These are phyloP conservation scores for Leccinum subfulvum DNA, from an alignment of 1,284 basidiomycete species.

Conservation along the genomic window DNA sequence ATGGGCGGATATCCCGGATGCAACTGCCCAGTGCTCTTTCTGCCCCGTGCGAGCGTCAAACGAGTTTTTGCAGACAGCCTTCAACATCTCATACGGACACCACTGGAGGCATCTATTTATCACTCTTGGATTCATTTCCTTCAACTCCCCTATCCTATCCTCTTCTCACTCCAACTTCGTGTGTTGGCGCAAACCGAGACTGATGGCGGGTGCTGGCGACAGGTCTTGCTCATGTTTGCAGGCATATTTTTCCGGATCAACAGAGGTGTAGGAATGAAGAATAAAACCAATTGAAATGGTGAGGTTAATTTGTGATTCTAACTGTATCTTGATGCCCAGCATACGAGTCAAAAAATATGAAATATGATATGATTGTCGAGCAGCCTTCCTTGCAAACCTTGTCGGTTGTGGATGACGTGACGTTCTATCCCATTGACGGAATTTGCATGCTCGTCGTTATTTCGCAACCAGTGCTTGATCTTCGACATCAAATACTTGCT, in stretches of 20 bases:
- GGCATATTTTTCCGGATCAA: conserved; percentile 32
- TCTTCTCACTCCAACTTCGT: not conserved
- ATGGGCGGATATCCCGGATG: conserved; percentile 63
- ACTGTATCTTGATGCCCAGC: too few relatives aligned
- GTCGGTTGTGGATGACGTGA: too few relatives aligned
- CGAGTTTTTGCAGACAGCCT: conserved; percentile 38
- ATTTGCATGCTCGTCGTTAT: too few relatives aligned
- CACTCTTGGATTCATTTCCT: conserved; percentile 38
- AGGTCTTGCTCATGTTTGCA: conserved; percentile 32
- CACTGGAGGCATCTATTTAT: conserved; percentile 51
- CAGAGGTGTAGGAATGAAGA: not conserved
- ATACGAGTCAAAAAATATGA: too few relatives aligned
- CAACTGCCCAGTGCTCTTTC: conserved; percentile 52
- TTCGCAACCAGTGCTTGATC: too few relatives aligned
- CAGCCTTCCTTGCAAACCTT: too few relatives aligned
- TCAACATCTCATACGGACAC: conserved; percentile 48
- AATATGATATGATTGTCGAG: too few relatives aligned
- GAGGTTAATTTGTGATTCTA: too few relatives aligned
- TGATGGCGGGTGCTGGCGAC: not conserved
- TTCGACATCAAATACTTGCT: conserved; percentile 30
- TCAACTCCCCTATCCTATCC: conserved; percentile 32
- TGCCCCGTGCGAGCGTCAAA: conserved; percentile 48
- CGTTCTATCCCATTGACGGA: too few relatives aligned
- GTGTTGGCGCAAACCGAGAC: not conserved
- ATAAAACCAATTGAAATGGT: too few relatives aligned